These are phyloP conservation scores for Colletotrichum zoysiae DNA, from an alignment of 2,329 filamentous ascomycete genomes.

Conservation along the genomic window DNA sequence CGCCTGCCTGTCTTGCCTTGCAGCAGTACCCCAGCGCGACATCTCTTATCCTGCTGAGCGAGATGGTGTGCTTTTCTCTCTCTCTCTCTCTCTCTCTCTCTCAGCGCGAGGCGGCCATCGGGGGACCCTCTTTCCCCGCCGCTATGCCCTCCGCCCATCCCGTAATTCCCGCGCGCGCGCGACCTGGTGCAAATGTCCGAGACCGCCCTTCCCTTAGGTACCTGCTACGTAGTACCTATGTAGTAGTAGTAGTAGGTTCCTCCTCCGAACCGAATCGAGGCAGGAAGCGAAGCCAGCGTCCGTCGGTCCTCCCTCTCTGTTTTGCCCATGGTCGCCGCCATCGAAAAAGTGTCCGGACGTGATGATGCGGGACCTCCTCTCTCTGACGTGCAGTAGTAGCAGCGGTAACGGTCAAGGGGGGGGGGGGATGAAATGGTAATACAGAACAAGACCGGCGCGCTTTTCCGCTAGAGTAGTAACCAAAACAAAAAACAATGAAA, in stretches of 20 bases:
- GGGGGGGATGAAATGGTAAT: not conserved
- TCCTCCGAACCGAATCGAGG: conserved; percentile 8
- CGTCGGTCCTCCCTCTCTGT: conserved; percentile 9
- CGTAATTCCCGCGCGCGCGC: conserved; percentile 37
- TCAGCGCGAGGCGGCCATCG: conserved; percentile 7
- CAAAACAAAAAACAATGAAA: not conserved
- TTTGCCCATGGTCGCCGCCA: conserved; percentile 30
- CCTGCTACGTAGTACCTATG: too few relatives aligned
- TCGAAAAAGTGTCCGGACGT: not conserved
- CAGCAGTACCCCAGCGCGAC: conserved; percentile 18
- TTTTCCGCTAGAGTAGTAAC: not conserved
- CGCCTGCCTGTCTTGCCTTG: not conserved
- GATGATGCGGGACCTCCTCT: conserved; percentile 19
- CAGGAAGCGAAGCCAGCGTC: not conserved
- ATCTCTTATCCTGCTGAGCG: conserved; percentile 14
- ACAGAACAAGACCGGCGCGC: too few relatives aligned
- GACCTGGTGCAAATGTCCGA: conserved; percentile 12
- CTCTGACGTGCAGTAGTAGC: conserved; percentile 28
- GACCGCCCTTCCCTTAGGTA: too few relatives aligned
- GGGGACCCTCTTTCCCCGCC: conserved; percentile 5
- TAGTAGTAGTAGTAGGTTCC: not conserved
- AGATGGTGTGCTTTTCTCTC: conserved; percentile 17
- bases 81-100: conserved; percentile 4
- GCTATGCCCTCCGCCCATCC: conserved; percentile 29
- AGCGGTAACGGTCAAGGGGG: not conserved